Conservation (phyloP, 805 yeast genomes). For the Metschnikowia arizonensis region DNA sequence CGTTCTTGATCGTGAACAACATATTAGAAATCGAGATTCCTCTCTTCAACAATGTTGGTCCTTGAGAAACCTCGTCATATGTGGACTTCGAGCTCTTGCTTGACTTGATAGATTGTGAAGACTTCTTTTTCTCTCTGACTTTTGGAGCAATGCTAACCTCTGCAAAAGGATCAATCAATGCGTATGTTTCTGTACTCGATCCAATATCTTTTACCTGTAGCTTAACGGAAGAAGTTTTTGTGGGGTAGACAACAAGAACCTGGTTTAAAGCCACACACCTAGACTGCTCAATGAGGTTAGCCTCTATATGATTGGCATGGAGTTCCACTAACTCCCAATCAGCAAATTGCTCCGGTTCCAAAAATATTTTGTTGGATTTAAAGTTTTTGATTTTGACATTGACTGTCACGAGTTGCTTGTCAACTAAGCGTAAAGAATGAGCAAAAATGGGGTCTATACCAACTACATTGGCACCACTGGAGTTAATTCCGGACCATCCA, state of each 20-base stretch:
- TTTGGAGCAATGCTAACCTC: slow-evolving; percentile 77
- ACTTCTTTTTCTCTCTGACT: slow-evolving; percentile 24
- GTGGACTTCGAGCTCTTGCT: slow-evolving; percentile 10
- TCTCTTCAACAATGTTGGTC: slow-evolving; percentile 44
- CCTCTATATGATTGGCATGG: slow-evolving; percentile 74
- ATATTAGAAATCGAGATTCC: slow-evolving; percentile 56
- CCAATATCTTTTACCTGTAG: slow-evolving; percentile 47
- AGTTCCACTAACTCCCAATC: slow-evolving; percentile 92
- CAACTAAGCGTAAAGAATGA: slow-evolving; percentile 42
- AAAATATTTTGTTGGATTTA: slow-evolving; percentile 57
- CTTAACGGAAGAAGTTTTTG: slow-evolving; percentile 55
- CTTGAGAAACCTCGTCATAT: slow-evolving; percentile 23
- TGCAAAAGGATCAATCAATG: slow-evolving; percentile 57
- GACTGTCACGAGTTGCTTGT: slow-evolving; percentile 36
- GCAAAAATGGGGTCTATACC: slow-evolving; percentile 73
- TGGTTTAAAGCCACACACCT: slow-evolving; percentile 65
- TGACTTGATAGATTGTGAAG: slow-evolving; percentile 21
- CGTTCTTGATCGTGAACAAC: slow-evolving; percentile 22
- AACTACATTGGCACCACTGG: slow-evolving; percentile 30
- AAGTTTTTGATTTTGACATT: slow-evolving; percentile 46
- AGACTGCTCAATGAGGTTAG: slow-evolving; percentile 70
- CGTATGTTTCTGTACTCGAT: slow-evolving; percentile 39
- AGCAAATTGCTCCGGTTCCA: slow-evolving; percentile 70
- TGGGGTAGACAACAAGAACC: slow-evolving; percentile 64
- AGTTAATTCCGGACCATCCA: slow-evolving; percentile 66